Percentiles rank a stretch among this genome's conserved stretches.
Conservation (phyloP, 164 flowering plant species). For the Macadamia tetraphylla region DNA sequence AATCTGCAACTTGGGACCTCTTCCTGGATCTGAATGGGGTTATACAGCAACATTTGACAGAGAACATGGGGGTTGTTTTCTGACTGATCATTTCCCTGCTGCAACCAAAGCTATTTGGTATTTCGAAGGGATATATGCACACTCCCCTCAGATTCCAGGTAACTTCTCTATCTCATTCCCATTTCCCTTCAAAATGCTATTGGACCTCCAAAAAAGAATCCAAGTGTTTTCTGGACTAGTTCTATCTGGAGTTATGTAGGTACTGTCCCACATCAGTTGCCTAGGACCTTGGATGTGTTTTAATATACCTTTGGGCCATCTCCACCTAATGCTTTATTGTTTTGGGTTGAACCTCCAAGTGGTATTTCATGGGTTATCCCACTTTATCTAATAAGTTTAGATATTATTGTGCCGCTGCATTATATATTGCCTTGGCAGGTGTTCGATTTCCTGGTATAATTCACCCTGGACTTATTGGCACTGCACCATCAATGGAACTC, state of each 20-base stretch:
- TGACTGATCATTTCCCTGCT: conserved; percentile 88
- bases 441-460: conserved; percentile 88
- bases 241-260: too few species aligned
- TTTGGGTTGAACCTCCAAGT: too few species aligned
- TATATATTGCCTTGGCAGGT: conserved; percentile 31
- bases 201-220: neutral
- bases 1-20: conserved; percentile 90
- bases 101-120: conserved; percentile 99
- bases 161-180: conserved; percentile 3
- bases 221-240: too few species aligned
- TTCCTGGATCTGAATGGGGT: conserved; percentile 98
- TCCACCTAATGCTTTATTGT: too few species aligned
- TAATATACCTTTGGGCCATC: too few species aligned
- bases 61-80: conserved; percentile 94
- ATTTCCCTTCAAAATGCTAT: too few species aligned
- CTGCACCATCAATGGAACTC: conserved; percentile 93
- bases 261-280: too few species aligned
- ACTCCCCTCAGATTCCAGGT: conserved; percentile 97
- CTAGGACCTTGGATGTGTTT: too few species aligned
- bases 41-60: conserved; percentile 83
- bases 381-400: too few species aligned
- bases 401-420: too few species aligned
- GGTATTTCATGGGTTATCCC: too few species aligned
- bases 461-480: conserved; percentile 94
- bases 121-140: conserved; percentile 92